Percentiles rank a stretch among this genome's conserved stretches.
Evolutionary conservation across 1,139 yeast species (phyloP).

Genomic region (Kodamaea ohmeri): DNA sequence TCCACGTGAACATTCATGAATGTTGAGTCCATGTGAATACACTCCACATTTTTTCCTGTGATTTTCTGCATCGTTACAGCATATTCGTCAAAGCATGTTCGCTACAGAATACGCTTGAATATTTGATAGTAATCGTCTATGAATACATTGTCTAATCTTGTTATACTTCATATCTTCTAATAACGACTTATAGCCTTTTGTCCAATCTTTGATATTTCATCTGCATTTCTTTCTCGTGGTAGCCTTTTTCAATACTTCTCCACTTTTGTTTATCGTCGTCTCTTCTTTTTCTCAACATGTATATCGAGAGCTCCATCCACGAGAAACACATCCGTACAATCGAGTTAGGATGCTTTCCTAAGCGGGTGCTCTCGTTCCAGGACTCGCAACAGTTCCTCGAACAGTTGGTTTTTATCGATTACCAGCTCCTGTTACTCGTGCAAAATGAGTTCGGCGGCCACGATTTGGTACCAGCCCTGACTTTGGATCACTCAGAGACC

Average conservation of each 20-base stretch:
- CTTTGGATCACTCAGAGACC: slow-evolving; percentile 19
- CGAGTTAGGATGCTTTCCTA: slow-evolving; percentile 42
- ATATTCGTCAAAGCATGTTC: too few relatives aligned
- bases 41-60: too few relatives aligned
- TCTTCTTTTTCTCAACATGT: not conserved
- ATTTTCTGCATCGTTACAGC: too few relatives aligned
- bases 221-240: too few relatives aligned
- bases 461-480: slow-evolving; percentile 24
- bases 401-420: slow-evolving; percentile 40
- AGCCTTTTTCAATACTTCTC: not conserved
- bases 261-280: not conserved
- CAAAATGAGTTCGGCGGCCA: slow-evolving; percentile 32
- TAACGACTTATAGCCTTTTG: too few relatives aligned
- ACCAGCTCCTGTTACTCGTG: slow-evolving; percentile 36
- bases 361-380: slow-evolving; percentile 31
- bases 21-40: too few relatives aligned
- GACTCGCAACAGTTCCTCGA: slow-evolving; percentile 37
- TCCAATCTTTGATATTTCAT: too few relatives aligned
- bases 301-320: slow-evolving; percentile 1
- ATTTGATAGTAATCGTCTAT: too few relatives aligned
- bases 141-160: too few relatives aligned
- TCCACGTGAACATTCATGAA: too few relatives aligned
- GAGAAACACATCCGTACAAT: slow-evolving; percentile 27
- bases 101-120: too few relatives aligned
- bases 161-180: too few relatives aligned